A percentile compares a stretch with the other conserved stretches of the same genome.
Evolutionary conservation across 352 stramenopile species (phyloP).

Genomic region (Phytophthora cajani): DNA sequence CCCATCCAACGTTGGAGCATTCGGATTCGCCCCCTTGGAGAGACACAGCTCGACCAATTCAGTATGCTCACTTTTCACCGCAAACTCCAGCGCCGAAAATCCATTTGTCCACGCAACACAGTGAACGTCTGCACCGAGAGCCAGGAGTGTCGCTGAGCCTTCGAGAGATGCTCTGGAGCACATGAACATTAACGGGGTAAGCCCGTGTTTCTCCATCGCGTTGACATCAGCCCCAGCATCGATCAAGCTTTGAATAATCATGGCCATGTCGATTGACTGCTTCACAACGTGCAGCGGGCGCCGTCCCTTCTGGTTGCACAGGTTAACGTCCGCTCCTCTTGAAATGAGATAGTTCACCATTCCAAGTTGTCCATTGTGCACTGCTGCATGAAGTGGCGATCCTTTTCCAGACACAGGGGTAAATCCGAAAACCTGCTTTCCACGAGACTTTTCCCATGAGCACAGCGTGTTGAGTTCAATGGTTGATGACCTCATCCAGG

Average conservation of each 20-base stretch:
- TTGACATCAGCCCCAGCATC: constrained; percentile 66
- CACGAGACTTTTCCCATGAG: constrained; percentile 73
- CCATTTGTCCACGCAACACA: constrained; percentile 79
- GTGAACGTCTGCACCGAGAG: constrained; percentile 71
- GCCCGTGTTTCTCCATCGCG: constrained; percentile 61
- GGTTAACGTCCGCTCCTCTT: constrained; percentile 56
- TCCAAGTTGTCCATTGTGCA: constrained; percentile 55
- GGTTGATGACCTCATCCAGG: constrained; percentile 59
- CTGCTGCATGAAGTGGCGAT: constrained; percentile 70
- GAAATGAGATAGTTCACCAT: constrained; percentile 77
- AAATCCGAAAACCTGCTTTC: constrained; percentile 79
- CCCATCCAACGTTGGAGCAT: constrained; percentile 62
- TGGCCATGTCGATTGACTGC: constrained; percentile 56
- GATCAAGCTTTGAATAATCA: constrained; percentile 72
- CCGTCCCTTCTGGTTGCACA: constrained; percentile 64
- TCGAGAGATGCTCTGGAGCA: constrained; percentile 65
- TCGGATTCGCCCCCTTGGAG: constrained; percentile 72
- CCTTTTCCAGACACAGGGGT: constrained; percentile 60
- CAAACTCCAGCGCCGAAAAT: constrained; percentile 73
- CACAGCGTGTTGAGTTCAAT: constrained; percentile 72
- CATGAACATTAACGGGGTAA: constrained; percentile 87
- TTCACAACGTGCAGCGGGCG: constrained; percentile 75
- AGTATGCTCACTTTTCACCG: constrained; percentile 43
- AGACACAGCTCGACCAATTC: constrained; percentile 76
- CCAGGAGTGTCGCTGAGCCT: constrained; percentile 72